Conservation (phyloP, 108 stramenopile genomes). For the Nitzschia palea region DNA sequence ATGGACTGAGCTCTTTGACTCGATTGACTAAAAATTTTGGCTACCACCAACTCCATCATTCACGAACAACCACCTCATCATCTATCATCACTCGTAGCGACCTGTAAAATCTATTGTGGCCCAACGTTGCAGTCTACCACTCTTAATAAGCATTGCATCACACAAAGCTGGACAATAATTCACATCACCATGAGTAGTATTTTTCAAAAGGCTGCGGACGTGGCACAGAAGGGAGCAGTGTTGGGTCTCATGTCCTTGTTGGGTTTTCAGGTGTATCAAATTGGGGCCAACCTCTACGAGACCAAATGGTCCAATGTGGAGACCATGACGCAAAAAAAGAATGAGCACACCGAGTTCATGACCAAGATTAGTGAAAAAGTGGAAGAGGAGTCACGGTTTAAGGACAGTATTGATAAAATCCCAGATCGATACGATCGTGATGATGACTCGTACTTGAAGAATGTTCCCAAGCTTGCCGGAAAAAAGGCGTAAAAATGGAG, state of each 20-base stretch:
- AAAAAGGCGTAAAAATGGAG: conserved; percentile 12
- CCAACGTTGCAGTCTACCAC: no score
- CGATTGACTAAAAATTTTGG: not conserved
- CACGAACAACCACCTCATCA: not conserved
- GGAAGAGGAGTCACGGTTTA: conserved; percentile 65
- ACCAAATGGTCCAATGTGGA: conserved; percentile 5
- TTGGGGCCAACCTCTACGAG: conserved; percentile 43
- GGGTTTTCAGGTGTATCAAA: conserved; percentile 63
- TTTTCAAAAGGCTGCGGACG: conserved; percentile 53
- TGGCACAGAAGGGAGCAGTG: conserved; percentile 72
- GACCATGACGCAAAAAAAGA: conserved; percentile 21
- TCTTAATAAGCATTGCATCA: no score
- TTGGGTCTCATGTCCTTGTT: conserved; percentile 55
- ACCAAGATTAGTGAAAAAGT: conserved; percentile 66
- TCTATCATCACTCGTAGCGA: no score
- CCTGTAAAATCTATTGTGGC: no score
- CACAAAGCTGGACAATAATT: not conserved
- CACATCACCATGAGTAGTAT: conserved; percentile 5
- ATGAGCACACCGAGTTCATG: conserved; percentile 51
- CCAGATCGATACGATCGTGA: conserved; percentile 84
- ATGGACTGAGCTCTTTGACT: no score
- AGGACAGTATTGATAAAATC: conserved; percentile 53
- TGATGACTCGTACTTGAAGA: conserved; percentile 79
- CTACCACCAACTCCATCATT: not conserved
- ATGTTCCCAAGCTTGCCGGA: conserved; percentile 47